Evolutionary conservation across 1,284 basidiomycete genomes (phyloP).

Genomic region (Puccinia coronata): DNA sequence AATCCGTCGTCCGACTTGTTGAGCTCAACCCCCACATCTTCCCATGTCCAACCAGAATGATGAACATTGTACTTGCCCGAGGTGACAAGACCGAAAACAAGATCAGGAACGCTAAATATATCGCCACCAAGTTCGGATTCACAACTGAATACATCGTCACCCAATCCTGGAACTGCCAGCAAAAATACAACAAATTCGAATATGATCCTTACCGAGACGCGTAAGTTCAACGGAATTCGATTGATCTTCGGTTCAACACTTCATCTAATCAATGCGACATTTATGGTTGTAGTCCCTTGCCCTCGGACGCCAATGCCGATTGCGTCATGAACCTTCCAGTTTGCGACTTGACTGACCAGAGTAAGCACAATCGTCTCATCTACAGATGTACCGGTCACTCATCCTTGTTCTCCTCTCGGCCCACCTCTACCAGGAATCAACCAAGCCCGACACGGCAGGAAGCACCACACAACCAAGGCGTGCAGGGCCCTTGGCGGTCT

Average conservation of each 20-base stretch:
- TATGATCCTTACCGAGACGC: conserved; percentile 40
- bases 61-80: conserved; percentile 43
- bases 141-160: conserved; percentile 46
- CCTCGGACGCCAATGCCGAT: conserved; percentile 32
- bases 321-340: conserved; percentile 43
- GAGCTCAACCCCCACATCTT: background rate
- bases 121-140: conserved; percentile 44
- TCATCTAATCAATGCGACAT: background rate
- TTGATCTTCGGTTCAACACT: background rate
- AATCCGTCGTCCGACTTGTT: background rate
- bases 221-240: background rate
- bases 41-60: conserved; percentile 26
- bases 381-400: background rate
- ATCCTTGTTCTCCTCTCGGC: background rate
- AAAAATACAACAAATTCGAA: conserved; percentile 23
- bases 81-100: conserved; percentile 44
- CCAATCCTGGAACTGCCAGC: conserved; percentile 47
- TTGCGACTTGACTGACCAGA: conserved; percentile 33
- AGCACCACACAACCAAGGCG: conserved; percentile 29
- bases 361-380: background rate
- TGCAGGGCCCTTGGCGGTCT: conserved; percentile 37
- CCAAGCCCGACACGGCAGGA: conserved; percentile 22
- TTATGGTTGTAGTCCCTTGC: conserved; percentile 18
- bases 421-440: conserved; percentile 41
- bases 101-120: conserved; percentile 36